These are phyloP conservation scores for Tulasnella sp. DNA, from an alignment of 768 basidiomycete genomes.

Conservation along the genomic window DNA sequence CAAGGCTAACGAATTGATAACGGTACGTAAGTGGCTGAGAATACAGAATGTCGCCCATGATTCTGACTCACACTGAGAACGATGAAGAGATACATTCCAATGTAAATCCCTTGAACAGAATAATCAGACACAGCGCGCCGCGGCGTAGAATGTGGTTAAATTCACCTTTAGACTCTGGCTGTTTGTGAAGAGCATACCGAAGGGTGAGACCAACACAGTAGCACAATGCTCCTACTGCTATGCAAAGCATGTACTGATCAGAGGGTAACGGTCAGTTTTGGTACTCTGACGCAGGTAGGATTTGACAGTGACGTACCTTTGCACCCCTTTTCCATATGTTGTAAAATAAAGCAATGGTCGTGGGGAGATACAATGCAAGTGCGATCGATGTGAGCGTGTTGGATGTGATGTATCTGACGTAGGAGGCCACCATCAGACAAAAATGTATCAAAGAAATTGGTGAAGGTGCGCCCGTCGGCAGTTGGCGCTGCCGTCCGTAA, in stretches of 20 bases:
- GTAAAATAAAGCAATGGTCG: conserved; percentile 33
- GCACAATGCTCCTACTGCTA: conserved; percentile 54
- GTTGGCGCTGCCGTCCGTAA: too few species aligned
- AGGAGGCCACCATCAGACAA: neutral
- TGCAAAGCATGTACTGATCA: conserved; percentile 42
- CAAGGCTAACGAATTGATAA: conserved; percentile 40
- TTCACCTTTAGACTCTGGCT: conserved; percentile 39
- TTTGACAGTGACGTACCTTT: conserved; percentile 18
- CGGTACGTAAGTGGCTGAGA: neutral
- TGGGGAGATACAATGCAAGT: conserved; percentile 34
- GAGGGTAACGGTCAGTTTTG: too few species aligned
- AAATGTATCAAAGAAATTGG: too few species aligned
- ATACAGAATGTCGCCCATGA: neutral
- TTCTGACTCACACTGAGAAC: conserved; percentile 41
- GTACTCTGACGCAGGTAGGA: too few species aligned
- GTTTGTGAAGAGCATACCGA: conserved; percentile 44
- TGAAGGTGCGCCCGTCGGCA: too few species aligned
- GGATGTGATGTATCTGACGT: conserved; percentile 33
- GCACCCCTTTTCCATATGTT: conserved; percentile 38
- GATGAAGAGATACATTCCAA: conserved; percentile 48
- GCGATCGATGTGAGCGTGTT: conserved; percentile 41
- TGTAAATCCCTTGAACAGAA: conserved; percentile 31
- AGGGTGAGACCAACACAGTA: conserved; percentile 38
- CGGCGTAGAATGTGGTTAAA: neutral
- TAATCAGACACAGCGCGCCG: neutral